Conservation (phyloP, 441 rosid genomes). For the Aquilaria agallochum region DNA sequence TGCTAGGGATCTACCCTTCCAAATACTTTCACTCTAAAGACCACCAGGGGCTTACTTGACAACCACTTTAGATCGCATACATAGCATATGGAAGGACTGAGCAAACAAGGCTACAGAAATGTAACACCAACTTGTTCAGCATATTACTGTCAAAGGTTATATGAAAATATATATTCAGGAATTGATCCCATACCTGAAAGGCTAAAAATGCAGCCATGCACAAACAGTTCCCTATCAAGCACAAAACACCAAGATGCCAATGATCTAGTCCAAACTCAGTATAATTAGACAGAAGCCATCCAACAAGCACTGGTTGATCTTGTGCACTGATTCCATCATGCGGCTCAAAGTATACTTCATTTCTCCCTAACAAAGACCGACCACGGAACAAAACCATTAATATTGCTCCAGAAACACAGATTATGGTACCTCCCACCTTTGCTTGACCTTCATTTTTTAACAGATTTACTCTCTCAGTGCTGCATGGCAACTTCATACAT, state of each 20-base stretch:
- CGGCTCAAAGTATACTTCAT: constrained; percentile 39
- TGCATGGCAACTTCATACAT: constrained; percentile 40
- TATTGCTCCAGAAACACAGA: constrained; percentile 78
- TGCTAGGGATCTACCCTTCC: no score
- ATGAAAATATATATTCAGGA: no score
- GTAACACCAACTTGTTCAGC: no score
- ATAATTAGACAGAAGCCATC: constrained; percentile 62
- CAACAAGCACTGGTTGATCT: constrained; percentile 79
- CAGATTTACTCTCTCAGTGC: constrained; percentile 79
- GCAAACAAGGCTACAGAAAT: no score
- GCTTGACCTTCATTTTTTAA: constrained; percentile 74
- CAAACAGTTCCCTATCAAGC: constrained; percentile 84
- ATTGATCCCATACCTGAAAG: constrained; percentile 54
- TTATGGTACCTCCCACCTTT: constrained; percentile 67
- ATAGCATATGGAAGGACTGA: no score
- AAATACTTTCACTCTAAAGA: no score
- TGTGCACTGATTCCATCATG: constrained; percentile 62
- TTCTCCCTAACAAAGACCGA: constrained; percentile 58
- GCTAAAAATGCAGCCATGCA: constrained; percentile 90
- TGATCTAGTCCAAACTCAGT: constrained; percentile 52
- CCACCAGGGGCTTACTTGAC: no score
- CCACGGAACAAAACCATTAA: constrained; percentile 81
- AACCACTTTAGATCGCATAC: no score
- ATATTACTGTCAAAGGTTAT: no score
- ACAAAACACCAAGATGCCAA: constrained; percentile 83